Evolutionary conservation across 2,329 filamentous ascomycete species (phyloP).

Genomic region (Epichloe sibirici): DNA sequence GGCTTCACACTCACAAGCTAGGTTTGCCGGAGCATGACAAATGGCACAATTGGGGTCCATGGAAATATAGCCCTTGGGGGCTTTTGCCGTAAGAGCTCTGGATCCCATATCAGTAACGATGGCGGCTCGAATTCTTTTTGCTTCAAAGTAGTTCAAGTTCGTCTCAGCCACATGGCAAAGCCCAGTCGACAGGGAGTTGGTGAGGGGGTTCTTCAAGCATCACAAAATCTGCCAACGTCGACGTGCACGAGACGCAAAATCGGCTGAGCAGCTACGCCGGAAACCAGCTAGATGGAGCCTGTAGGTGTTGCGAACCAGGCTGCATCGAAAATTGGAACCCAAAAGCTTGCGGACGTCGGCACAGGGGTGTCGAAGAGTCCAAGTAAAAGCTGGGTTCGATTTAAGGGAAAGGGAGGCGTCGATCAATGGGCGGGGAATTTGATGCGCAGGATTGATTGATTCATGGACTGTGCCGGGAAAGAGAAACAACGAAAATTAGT

Average conservation of each 20-base stretch:
- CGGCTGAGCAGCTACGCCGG: background rate
- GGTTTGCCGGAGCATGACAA: conserved; percentile 45
- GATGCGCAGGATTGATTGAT: background rate
- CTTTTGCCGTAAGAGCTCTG: conserved; percentile 27
- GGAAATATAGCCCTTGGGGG: conserved; percentile 39
- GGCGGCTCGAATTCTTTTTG: background rate
- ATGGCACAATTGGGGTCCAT: conserved; percentile 62
- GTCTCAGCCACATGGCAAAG: background rate
- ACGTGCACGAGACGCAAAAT: background rate
- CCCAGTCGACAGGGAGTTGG: background rate
- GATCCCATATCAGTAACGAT: conserved; percentile 37
- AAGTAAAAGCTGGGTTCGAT: background rate
- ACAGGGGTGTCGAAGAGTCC: background rate
- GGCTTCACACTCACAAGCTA: conserved; percentile 53
- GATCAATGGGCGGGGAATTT: too few species aligned
- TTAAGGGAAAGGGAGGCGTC: background rate
- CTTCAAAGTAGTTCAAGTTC: background rate
- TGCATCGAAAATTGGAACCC: background rate
- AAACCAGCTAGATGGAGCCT: background rate
- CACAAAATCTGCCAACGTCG: background rate
- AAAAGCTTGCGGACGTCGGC: background rate
- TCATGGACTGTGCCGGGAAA: background rate
- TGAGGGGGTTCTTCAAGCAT: background rate
- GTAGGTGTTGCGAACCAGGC: background rate
- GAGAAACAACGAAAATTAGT: background rate